phyloP scores from a whole-genome alignment of 129 eudicot genomes.

The Saussurea involucrata region DNA sequence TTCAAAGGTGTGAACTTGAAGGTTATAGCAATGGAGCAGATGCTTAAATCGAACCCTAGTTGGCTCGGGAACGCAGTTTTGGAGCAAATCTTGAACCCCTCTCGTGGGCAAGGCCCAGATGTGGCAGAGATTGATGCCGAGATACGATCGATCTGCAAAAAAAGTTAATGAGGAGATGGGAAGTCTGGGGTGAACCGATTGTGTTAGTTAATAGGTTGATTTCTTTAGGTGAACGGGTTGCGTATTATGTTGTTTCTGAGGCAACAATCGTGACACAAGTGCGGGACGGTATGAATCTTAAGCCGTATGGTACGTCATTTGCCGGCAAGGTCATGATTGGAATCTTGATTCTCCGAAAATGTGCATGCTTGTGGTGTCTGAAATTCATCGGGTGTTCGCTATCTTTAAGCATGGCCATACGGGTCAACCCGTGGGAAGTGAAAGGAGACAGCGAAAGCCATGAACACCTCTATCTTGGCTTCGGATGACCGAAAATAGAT shows the following conservation, averaged over 20 bases:
- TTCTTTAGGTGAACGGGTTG: slow-evolving; percentile 34
- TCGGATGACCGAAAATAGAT: slow-evolving; percentile 30
- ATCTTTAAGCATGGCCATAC: slow-evolving; percentile 42
- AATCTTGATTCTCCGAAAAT: slow-evolving; percentile 13
- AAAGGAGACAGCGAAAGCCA: slow-evolving; percentile 37
- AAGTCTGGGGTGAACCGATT: slow-evolving; percentile 38
- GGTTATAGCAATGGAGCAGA: slow-evolving; percentile 48
- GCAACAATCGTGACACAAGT: slow-evolving; percentile 45
- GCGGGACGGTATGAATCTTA: slow-evolving; percentile 57
- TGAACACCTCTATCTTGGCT: slow-evolving; percentile 29
- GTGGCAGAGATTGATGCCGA: slow-evolving; percentile 38
- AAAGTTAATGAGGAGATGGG: slow-evolving; percentile 37
- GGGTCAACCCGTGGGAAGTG: slow-evolving; percentile 52
- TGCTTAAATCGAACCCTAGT: slow-evolving; percentile 37
- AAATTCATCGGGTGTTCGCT: slow-evolving; percentile 50
- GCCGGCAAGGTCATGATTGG: slow-evolving; percentile 36
- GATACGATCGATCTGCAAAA: slow-evolving; percentile 28
- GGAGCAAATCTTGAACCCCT: slow-evolving; percentile 47
- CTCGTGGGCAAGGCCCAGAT: slow-evolving; percentile 41
- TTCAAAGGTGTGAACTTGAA: slow-evolving; percentile 49
- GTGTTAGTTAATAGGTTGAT: slow-evolving; percentile 33
- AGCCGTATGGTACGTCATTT: slow-evolving; percentile 46
- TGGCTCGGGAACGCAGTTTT: slow-evolving; percentile 38
- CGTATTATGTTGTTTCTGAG: slow-evolving; percentile 41
- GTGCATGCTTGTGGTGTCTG: slow-evolving; percentile 51